Conservation (phyloP, 2,329 filamentous ascomycete genomes). For the Alternaria sp. region DNA sequence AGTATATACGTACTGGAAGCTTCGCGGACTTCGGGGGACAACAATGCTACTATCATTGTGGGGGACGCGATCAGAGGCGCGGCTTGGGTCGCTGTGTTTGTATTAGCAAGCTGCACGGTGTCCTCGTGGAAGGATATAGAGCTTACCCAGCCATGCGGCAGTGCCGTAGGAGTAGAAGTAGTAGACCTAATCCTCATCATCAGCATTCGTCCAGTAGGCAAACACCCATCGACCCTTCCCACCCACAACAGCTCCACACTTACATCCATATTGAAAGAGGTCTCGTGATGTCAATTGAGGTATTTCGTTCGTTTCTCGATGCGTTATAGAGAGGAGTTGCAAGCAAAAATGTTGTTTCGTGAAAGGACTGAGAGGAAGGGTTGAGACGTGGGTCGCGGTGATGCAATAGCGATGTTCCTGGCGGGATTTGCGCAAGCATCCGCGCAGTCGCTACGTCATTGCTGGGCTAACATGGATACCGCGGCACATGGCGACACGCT, state of each 20-base stretch:
- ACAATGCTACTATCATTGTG: conserved; percentile 65
- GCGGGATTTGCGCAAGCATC: conserved; percentile 13
- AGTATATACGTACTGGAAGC: conserved; percentile 56
- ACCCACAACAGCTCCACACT: neutral
- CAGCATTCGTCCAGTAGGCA: conserved; percentile 12
- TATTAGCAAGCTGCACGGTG: conserved; percentile 9
- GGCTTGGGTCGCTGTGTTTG: conserved; percentile 46
- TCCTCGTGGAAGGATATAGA: neutral
- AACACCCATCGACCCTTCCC: neutral
- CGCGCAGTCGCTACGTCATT: conserved; percentile 10
- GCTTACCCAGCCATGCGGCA: conserved; percentile 50
- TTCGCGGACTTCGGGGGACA: conserved; percentile 63
- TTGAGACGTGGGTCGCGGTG: conserved; percentile 1
- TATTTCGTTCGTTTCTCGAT: neutral
- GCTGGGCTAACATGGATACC: conserved; percentile 4
- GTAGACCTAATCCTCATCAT: conserved; percentile 45
- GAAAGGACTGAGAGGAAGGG: neutral
- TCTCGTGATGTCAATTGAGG: neutral
- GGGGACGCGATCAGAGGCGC: conserved; percentile 65
- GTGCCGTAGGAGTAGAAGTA: conserved; percentile 53
- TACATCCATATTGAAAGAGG: conserved; percentile 10
- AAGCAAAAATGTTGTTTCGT: neutral
- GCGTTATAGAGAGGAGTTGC: neutral
- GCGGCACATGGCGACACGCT: neutral
- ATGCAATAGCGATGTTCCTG: conserved; percentile 7